A percentile compares a stretch with the other conserved stretches of the same genome.
These are phyloP conservation scores for Coelastrella sp. DNA, from an alignment of 139 green algal genomes.

Conservation along the genomic window DNA sequence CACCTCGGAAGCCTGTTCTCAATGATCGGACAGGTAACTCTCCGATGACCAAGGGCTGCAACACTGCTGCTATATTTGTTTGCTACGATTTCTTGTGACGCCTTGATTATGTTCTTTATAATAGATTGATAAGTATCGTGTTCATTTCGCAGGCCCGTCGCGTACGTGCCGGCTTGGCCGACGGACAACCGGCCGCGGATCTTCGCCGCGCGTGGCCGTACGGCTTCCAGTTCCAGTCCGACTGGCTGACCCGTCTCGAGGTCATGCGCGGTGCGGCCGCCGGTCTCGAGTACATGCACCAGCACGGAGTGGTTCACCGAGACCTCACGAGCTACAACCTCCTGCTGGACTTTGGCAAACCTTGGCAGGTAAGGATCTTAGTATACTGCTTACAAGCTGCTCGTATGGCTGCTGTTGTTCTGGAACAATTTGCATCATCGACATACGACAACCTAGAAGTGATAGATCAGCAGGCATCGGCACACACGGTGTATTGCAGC, in stretches of 20 bases:
- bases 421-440: too few species aligned
- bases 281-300: slow-evolving; percentile 76
- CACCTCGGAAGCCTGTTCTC: slow-evolving; percentile 56
- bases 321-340: slow-evolving; percentile 80
- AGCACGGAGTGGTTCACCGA: slow-evolving; percentile 57
- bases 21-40: slow-evolving; percentile 48
- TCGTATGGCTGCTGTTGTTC: too few species aligned
- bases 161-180: slow-evolving; percentile 24
- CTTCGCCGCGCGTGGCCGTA: slow-evolving; percentile 29
- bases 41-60: too few species aligned
- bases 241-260: slow-evolving; percentile 46
- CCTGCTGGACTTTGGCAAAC: slow-evolving; percentile 60
- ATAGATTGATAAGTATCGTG: too few species aligned
- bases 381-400: too few species aligned
- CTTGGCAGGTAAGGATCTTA: slow-evolving; percentile 28
- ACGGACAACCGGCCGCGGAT: slow-evolving; percentile 3
- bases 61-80: too few species aligned
- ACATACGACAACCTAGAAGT: too few species aligned
- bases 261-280: slow-evolving; percentile 56
- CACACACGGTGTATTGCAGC: too few species aligned
- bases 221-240: slow-evolving; percentile 32
- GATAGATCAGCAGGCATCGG: too few species aligned
- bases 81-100: too few species aligned
- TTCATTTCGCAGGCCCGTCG: slow-evolving; percentile 28
- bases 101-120: too few species aligned